These are phyloP conservation scores for Xylaria sp. DNA, from an alignment of 2,329 filamentous ascomycete species.

Conservation along the genomic window DNA sequence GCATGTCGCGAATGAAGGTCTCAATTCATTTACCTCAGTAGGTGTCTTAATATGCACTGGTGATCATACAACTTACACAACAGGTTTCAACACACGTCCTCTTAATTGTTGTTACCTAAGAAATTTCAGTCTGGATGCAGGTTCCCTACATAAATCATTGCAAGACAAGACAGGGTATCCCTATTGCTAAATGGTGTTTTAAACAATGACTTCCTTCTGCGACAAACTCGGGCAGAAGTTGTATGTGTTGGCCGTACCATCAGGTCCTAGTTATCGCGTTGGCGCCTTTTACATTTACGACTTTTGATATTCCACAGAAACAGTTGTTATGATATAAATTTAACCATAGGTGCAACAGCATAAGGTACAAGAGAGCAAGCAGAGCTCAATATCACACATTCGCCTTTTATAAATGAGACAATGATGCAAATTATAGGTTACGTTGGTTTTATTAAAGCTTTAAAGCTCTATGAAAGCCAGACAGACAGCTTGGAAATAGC, in stretches of 20 bases:
- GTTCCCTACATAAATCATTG: neutral
- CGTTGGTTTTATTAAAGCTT: neutral
- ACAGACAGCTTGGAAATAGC: neutral
- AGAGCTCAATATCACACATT: neutral
- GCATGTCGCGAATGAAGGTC: neutral
- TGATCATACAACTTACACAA: neutral
- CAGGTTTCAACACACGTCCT: neutral
- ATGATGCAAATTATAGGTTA: neutral
- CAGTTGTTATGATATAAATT: neutral
- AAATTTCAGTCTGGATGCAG: neutral
- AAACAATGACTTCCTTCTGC: neutral
- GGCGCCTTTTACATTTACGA: neutral
- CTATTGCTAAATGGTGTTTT: neutral
- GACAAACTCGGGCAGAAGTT: neutral
- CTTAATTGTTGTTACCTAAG: neutral
- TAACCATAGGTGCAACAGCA: neutral
- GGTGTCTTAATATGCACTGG: neutral
- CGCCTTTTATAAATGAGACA: neutral
- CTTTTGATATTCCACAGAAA: neutral
- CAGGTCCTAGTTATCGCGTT: neutral
- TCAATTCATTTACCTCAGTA: neutral
- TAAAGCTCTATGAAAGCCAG: no score
- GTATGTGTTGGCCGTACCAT: neutral
- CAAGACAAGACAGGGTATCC: neutral
- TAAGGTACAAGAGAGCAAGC: neutral